Percentiles rank a stretch among this genome's conserved stretches.
These are phyloP conservation scores for Phaeosphaeriaceae sp. DNA, from an alignment of 2,329 filamentous ascomycete genomes.

Conservation along the genomic window DNA sequence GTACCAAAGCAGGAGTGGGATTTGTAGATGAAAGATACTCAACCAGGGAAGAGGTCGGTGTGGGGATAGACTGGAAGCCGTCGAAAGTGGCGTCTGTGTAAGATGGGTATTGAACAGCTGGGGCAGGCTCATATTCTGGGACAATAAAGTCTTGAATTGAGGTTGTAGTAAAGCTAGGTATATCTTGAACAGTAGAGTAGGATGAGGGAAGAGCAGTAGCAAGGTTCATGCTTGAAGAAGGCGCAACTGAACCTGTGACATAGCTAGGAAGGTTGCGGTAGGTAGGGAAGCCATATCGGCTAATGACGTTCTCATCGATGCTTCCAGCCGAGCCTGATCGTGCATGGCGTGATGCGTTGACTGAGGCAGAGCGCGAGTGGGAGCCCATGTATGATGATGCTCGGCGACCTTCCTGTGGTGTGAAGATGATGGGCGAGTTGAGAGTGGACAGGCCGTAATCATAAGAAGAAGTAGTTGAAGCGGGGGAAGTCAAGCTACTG, in stretches of 20 bases:
- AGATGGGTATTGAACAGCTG: slow-evolving; percentile 53
- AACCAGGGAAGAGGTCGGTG: slow-evolving; percentile 70
- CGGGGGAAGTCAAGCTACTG: slow-evolving; percentile 53
- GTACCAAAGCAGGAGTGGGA: slow-evolving; percentile 81
- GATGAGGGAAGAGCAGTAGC: slow-evolving; percentile 48
- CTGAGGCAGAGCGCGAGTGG: slow-evolving; percentile 66
- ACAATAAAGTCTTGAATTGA: slow-evolving; percentile 41
- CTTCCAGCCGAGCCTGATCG: slow-evolving; percentile 71
- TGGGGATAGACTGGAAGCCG: slow-evolving; percentile 39
- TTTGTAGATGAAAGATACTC: slow-evolving; percentile 80
- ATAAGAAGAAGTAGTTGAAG: slow-evolving; percentile 49
- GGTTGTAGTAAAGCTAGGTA: slow-evolving; percentile 38
- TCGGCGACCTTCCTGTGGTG: slow-evolving; percentile 39
- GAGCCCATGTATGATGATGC: slow-evolving; percentile 46
- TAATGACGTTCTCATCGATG: slow-evolving; percentile 69
- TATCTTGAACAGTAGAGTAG: slow-evolving; percentile 43
- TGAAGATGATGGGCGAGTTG: slow-evolving; percentile 68
- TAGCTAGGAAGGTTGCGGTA: slow-evolving; percentile 76
- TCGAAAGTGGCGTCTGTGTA: slow-evolving; percentile 50
- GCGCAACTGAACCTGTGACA: slow-evolving; percentile 50
- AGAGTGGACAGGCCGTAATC: slow-evolving; percentile 55
- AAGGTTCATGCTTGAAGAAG: slow-evolving; percentile 47
- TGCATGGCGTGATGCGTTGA: slow-evolving; percentile 52
- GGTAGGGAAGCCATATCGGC: slow-evolving; percentile 80
- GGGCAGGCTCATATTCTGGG: slow-evolving; percentile 46